Base-by-base conservation (phyloP, 148 eudicot species). In the Vaccinium vitisidaea region DNA sequence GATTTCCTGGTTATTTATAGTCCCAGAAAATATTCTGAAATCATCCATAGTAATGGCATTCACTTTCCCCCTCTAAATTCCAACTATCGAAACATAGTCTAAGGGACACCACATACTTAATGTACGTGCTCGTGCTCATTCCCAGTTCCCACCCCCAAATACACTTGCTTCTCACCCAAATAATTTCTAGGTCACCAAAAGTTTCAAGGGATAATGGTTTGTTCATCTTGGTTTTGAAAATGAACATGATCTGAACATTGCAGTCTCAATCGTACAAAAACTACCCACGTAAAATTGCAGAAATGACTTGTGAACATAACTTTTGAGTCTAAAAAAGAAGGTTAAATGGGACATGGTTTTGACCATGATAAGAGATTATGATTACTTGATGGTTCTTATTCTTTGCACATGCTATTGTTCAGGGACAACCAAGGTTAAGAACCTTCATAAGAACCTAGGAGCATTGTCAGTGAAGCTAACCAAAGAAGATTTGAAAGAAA, bases 351-450 rank as follows among this genome's bases (percentile, higher is more conserved):
- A 52, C 52, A 7, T 81, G 19, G 75, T 81, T 36, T 56, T 56
- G 52, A 63, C 16, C 52, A 69, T 63, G 12, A 48, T 65, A 12
- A 69, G 55, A 10, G 39, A 39, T 16, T 55, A 71, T 52, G 63
- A 21, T 23, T 32, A 73, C 77, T 25, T 14, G 3, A 32, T 59
- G 5, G 53, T 48, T 61, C 2, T 27, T 27, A 18, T 6, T 36
- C 15, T 13, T 74, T 13, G 1, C 63, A 67, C 69, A 6, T 52
- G 52, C 32, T 25, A 67, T 84, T 85, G 55, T 9, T 67, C 83
- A 85, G 87, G 89, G 59, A 85, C 90, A 65, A 88, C 90, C 23
- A 83, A 88, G 50, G 54, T 86, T 23, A 77, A 80, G 76, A 88
- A 88, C 76, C 86, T 88, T 63, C 52, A 85, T 19, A 63, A 30